These are phyloP conservation scores for Pholiota microspora DNA, from an alignment of 768 basidiomycete species.

Conservation along the genomic window DNA sequence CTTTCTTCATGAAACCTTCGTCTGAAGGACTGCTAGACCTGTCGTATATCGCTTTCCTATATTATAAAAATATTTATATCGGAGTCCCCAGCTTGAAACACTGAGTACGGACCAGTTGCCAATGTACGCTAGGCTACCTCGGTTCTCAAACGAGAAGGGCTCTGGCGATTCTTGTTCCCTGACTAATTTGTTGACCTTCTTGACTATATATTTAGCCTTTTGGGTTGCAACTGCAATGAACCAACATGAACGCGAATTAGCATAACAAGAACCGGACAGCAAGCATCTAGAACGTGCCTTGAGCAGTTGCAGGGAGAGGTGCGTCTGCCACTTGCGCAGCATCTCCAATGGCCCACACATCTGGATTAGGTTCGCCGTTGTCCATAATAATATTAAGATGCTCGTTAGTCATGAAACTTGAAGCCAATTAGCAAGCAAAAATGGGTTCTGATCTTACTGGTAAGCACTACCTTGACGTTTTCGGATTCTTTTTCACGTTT, in stretches of 20 bases:
- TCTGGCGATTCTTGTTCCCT: constrained; percentile 43
- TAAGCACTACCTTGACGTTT: constrained; percentile 57
- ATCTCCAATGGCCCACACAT: constrained; percentile 85
- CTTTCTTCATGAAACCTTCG: constrained; percentile 51
- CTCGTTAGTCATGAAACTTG: constrained; percentile 45
- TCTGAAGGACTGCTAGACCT: constrained; percentile 39
- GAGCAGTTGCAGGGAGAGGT: constrained; percentile 80
- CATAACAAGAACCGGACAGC: no score
- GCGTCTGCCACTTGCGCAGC: constrained; percentile 57
- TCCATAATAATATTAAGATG: constrained; percentile 59
- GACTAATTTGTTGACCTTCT: constrained; percentile 63
- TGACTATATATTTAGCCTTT: constrained; percentile 66
- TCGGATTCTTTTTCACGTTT: constrained; percentile 59
- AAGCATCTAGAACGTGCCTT: constrained; percentile 50
- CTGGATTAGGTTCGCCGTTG: constrained; percentile 52
- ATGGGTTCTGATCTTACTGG: no score
- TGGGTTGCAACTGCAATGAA: constrained; percentile 64
- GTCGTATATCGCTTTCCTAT: constrained; percentile 78
- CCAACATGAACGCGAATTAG: constrained; percentile 3
- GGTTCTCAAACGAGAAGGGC: constrained; percentile 70
- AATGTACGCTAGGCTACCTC: constrained; percentile 77
- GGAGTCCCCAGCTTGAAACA: neutral
- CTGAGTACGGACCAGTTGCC: constrained; percentile 59
- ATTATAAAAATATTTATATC: neutral
- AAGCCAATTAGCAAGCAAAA: neutral